Base-by-base conservation (phyloP, 1,139 yeast species). In the Hemisphaericaspora xylofermentans region DNA sequence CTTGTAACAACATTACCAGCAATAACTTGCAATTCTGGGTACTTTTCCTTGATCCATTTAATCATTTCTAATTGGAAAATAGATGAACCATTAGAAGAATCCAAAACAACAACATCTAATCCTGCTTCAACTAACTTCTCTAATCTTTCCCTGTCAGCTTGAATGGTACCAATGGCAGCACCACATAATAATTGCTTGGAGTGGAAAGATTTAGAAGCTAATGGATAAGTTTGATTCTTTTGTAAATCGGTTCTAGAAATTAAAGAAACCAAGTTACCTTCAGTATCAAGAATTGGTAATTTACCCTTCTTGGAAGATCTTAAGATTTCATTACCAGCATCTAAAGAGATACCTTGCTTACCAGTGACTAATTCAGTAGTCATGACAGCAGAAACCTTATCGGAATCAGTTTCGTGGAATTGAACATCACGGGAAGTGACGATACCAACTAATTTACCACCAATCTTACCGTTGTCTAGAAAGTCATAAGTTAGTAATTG, bases 1-100 rank as follows among this genome's bases (percentile, higher is more conserved):
- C 98, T 86, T 54, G 97, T 91, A 47, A 91, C 98, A 58, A 94
- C 98, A 64, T 93, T 93, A 78, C 98, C 99, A 48, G 95, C 99
- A 68, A 93, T 82, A 51, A 93, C 88, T 68, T 93, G 82, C 59
- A 93, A 74, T 21, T 84, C 77, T 52, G 95, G 91, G 76, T 66
- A 82, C 43, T 79, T 86, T 53, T 68, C 61, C 74, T 94, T 93
- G 69, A 88, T 86, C 93, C 89, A 88, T 70, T 83, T 77, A 68
- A 93, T 78, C 95, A 93, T 87, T 55, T 93, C 82, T 59, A 91
- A 68, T 76, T 93, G 98, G 87, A 85, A 93, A 54, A 86, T 60
- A 41, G 98, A 93, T 74, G 95, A 87, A 68, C 99, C 99, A 74
- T 93, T 96, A 48, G 97, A 88, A 30, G 98, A 93, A 71, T 94